Percentiles rank a stretch among this genome's conserved stretches.
These are phyloP conservation scores for Amphicarpaea edgeworthii DNA, from an alignment of 306 rosid species.

Conservation along the genomic window DNA sequence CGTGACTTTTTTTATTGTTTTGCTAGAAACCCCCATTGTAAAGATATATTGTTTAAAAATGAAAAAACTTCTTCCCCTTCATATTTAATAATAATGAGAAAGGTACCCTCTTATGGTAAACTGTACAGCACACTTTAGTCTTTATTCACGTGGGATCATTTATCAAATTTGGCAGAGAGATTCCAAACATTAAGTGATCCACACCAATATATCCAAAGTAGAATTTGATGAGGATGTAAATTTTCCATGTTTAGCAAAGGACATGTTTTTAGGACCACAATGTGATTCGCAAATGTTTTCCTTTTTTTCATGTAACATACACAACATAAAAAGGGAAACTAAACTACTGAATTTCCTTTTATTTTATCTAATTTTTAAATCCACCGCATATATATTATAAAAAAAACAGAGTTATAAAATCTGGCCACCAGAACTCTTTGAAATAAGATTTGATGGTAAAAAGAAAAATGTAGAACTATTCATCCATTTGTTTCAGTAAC, in stretches of 20 bases:
- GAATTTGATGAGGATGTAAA: neutral
- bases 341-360: neutral
- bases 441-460: conserved; percentile 15
- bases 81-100: neutral
- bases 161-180: conserved; percentile 10
- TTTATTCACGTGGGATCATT: conserved; percentile 15
- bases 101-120: neutral
- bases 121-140: neutral
- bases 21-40: too few species aligned
- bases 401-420: too few species aligned
- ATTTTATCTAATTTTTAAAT: neutral
- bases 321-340: neutral
- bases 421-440: too few species aligned
- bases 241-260: neutral
- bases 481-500: conserved; percentile 41
- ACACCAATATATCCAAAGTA: neutral
- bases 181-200: conserved; percentile 4
- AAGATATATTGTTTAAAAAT: neutral
- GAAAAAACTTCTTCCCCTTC: neutral
- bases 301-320: neutral
- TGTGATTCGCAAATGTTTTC: neutral
- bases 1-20: too few species aligned
- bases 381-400: neutral
- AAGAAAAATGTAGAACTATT: conserved; percentile 39
- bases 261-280: conserved; percentile 5